Evolutionary conservation across 768 basidiomycete species (phyloP).

Genomic region (Amanita muscaria): DNA sequence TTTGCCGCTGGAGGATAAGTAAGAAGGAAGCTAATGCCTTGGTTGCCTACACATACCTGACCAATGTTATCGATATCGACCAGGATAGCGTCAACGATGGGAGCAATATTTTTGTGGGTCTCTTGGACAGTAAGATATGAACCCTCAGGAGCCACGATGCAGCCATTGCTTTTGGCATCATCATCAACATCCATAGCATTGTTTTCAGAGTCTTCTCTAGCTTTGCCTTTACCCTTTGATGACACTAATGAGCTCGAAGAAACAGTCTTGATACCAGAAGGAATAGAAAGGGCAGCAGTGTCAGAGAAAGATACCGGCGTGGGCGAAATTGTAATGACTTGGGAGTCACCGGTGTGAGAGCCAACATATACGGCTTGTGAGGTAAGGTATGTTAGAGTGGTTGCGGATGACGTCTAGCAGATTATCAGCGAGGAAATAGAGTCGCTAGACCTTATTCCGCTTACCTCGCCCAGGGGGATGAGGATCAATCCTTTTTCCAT

Average conservation of each 20-base stretch:
- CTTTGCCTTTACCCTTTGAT: conserved; percentile 24
- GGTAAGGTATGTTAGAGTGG: conserved; percentile 61
- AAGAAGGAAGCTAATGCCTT: background rate
- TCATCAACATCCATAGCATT: conserved; percentile 26
- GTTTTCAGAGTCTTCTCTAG: conserved; percentile 27
- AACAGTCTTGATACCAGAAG: conserved; percentile 36
- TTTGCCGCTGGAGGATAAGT: conserved; percentile 43
- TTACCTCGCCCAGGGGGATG: conserved; percentile 66
- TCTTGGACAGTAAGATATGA: conserved; percentile 55
- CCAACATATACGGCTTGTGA: conserved; percentile 68
- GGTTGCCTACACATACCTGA: conserved; percentile 36
- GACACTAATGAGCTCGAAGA: conserved; percentile 24
- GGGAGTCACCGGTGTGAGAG: conserved; percentile 76
- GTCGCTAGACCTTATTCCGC: conserved; percentile 12
- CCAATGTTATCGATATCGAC: conserved; percentile 65
- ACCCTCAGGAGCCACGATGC: conserved; percentile 43
- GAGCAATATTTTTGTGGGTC: conserved; percentile 69
- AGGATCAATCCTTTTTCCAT: conserved; percentile 39
- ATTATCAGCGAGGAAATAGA: conserved; percentile 2
- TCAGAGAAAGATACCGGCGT: conserved; percentile 33
- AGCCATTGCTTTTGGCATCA: conserved; percentile 29
- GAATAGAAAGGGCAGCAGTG: conserved; percentile 42
- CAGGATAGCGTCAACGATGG: conserved; percentile 73
- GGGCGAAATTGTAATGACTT: conserved; percentile 53
- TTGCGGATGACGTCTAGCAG: conserved; percentile 62